These are phyloP conservation scores for Cucurbitaria berberidis DNA, from an alignment of 2,329 filamentous ascomycete genomes.

Conservation along the genomic window DNA sequence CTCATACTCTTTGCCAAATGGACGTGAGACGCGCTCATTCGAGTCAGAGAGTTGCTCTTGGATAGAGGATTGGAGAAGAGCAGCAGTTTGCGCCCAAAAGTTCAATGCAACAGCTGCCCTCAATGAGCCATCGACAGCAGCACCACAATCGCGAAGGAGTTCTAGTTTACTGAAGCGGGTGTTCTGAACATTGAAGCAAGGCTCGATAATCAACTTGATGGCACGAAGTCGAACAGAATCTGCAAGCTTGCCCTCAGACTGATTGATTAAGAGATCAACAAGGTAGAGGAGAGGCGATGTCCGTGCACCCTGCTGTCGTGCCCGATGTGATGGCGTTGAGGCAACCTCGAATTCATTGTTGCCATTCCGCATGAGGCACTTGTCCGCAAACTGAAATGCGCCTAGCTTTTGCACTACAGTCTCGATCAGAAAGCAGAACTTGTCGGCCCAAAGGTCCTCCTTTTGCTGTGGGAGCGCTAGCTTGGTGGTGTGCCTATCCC, in stretches of 20 bases:
- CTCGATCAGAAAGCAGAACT: slow-evolving; percentile 59
- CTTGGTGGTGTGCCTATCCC: slow-evolving; percentile 61
- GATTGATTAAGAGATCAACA: slow-evolving; percentile 64
- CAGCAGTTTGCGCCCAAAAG: slow-evolving; percentile 40
- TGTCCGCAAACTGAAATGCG: slow-evolving; percentile 58
- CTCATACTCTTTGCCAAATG: slow-evolving; percentile 72
- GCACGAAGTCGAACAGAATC: slow-evolving; percentile 47
- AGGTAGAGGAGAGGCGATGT: slow-evolving; percentile 71
- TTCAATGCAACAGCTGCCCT: slow-evolving; percentile 26
- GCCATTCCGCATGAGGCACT: slow-evolving; percentile 58
- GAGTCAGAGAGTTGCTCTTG: slow-evolving; percentile 27
- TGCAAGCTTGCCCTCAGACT: slow-evolving; percentile 44
- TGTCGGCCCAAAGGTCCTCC: slow-evolving; percentile 54
- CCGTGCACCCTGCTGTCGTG: slow-evolving; percentile 54
- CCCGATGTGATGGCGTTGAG: slow-evolving; percentile 69
- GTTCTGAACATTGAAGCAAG: slow-evolving; percentile 59
- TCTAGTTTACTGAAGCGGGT: slow-evolving; percentile 47
- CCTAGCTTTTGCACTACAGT: slow-evolving; percentile 60
- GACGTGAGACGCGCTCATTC: slow-evolving; percentile 35
- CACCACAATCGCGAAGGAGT: slow-evolving; percentile 46
- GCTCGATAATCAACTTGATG: slow-evolving; percentile 60
- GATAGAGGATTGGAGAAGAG: slow-evolving; percentile 30
- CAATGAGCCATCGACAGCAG: slow-evolving; percentile 25
- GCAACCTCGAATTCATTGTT: slow-evolving; percentile 66
- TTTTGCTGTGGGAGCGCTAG: slow-evolving; percentile 41